phyloP scores from a whole-genome alignment of 2,329 filamentous ascomycete species.

The Fusarium chlamydosporum region DNA sequence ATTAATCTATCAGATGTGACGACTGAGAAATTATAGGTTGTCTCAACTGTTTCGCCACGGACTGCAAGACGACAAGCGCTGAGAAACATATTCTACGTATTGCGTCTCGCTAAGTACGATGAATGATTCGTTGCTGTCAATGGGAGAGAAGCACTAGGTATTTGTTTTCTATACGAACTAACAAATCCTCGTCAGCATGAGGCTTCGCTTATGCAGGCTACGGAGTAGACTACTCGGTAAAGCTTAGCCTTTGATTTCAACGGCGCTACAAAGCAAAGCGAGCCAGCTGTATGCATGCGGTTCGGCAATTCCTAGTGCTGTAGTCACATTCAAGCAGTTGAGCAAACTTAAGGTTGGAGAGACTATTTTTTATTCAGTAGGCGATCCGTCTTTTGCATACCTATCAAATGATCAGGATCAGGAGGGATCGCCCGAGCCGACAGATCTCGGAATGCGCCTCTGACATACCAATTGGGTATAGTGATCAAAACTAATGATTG shows the following conservation, averaged over 20 bases:
- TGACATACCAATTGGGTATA: constrained; percentile 5
- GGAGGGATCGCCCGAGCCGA: background rate
- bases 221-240: background rate
- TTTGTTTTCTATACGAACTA: constrained; percentile 8
- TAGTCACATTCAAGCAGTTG: background rate
- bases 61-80: constrained; percentile 3
- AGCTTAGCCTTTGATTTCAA: background rate
- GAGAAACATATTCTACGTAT: constrained; percentile 1
- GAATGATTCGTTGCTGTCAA: constrained; percentile 30
- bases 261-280: background rate
- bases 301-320: background rate
- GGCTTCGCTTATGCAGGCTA: constrained; percentile 27
- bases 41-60: background rate
- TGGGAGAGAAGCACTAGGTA: constrained; percentile 14
- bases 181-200: constrained; percentile 9
- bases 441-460: constrained; percentile 16
- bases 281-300: background rate
- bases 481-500: constrained; percentile 4
- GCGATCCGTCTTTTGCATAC: background rate
- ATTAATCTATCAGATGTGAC: background rate
- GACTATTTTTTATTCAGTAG: background rate
- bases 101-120: constrained; percentile 21
- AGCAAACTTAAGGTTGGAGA: background rate
- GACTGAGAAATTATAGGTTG: background rate
- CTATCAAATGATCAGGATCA: background rate